A percentile compares a stretch with the other conserved stretches of the same genome.
phyloP scores from a whole-genome alignment of 2,329 filamentous ascomycete species.

The Dactylellina sp. region DNA sequence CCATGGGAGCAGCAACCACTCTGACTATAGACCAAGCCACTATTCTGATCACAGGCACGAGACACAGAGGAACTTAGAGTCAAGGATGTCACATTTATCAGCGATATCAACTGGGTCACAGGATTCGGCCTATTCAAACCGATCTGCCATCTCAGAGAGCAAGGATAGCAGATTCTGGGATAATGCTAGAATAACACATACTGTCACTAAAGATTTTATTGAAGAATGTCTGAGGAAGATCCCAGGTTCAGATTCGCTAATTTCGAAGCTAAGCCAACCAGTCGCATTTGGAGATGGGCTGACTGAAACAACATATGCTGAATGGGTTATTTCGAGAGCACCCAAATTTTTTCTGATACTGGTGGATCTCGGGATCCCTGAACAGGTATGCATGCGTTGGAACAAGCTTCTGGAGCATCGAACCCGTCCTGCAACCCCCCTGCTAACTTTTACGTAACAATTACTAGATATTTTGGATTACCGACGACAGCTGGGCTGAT shows the following conservation, averaged over 20 bases:
- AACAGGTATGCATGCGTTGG: conserved; percentile 63
- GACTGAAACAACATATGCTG: conserved; percentile 80
- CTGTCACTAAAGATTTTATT: conserved; percentile 48
- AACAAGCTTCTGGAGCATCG: conserved; percentile 22
- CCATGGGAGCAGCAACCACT: conserved; percentile 1
- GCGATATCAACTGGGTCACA: conserved; percentile 34
- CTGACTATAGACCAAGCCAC: conserved; percentile 29
- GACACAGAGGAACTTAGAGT: conserved; percentile 24
- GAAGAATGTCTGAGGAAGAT: conserved; percentile 35
- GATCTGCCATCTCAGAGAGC: conserved; percentile 36
- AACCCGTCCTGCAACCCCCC: conserved; percentile 5
- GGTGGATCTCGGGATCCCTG: conserved; percentile 75
- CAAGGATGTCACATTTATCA: conserved; percentile 43
- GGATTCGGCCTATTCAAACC: conserved; percentile 29
- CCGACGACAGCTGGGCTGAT: conserved; percentile 82
- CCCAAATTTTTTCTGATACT: conserved; percentile 78
- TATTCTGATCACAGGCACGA: conserved; percentile 36
- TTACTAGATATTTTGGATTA: conserved; percentile 75
- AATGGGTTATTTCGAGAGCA: conserved; percentile 78
- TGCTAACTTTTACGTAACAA: conserved; percentile 49
- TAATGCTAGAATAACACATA: conserved; percentile 34
- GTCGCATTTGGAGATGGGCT: conserved; percentile 76
- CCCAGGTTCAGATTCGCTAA: conserved; percentile 25
- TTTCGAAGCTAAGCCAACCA: conserved; percentile 70
- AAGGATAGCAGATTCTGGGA: conserved; percentile 53